Percentiles rank a stretch among this genome's conserved stretches.
phyloP scores from a whole-genome alignment of 2,329 filamentous ascomycete species.

The Didymellaceae sp. region DNA sequence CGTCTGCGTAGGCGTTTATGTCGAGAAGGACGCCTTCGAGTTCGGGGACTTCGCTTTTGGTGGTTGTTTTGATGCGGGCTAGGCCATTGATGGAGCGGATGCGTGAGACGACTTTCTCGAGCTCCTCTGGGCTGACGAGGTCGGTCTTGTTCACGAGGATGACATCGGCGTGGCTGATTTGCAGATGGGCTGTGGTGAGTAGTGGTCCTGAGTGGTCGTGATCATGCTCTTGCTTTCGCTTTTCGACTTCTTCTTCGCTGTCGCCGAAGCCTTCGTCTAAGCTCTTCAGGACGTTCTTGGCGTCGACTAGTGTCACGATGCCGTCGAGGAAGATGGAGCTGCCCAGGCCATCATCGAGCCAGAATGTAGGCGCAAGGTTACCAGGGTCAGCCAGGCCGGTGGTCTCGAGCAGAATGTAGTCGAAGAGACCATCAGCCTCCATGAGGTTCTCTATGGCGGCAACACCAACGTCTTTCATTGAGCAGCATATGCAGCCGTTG shows the following conservation, averaged over 20 bases:
- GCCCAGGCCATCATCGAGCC: constrained; percentile 94
- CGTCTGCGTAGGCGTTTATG: constrained; percentile 88
- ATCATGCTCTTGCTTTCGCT: constrained; percentile 53
- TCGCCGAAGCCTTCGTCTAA: constrained; percentile 69
- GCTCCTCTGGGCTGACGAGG: constrained; percentile 73
- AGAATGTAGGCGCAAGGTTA: constrained; percentile 94
- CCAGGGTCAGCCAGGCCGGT: constrained; percentile 94
- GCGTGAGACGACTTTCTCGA: constrained; percentile 72
- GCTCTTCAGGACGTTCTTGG: constrained; percentile 84
- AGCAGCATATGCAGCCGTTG: constrained; percentile 98
- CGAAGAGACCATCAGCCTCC: constrained; percentile 90
- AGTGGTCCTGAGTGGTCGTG: constrained; percentile 70
- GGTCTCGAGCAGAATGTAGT: constrained; percentile 97
- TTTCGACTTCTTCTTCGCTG: constrained; percentile 50
- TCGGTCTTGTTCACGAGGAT: constrained; percentile 94
- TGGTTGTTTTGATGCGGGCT: constrained; percentile 82
- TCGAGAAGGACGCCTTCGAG: constrained; percentile 88
- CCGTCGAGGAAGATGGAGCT: constrained; percentile 97
- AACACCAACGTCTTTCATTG: constrained; percentile 94
- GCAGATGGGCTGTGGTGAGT: constrained; percentile 91
- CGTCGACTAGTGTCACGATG: constrained; percentile 94
- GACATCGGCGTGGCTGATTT: constrained; percentile 96
- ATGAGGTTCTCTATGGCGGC: constrained; percentile 95
- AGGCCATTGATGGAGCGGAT: constrained; percentile 88
- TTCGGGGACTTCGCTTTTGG: constrained; percentile 77